These are phyloP conservation scores for Metarhizium humberi DNA, from an alignment of 2,329 filamentous ascomycete genomes.

Conservation along the genomic window DNA sequence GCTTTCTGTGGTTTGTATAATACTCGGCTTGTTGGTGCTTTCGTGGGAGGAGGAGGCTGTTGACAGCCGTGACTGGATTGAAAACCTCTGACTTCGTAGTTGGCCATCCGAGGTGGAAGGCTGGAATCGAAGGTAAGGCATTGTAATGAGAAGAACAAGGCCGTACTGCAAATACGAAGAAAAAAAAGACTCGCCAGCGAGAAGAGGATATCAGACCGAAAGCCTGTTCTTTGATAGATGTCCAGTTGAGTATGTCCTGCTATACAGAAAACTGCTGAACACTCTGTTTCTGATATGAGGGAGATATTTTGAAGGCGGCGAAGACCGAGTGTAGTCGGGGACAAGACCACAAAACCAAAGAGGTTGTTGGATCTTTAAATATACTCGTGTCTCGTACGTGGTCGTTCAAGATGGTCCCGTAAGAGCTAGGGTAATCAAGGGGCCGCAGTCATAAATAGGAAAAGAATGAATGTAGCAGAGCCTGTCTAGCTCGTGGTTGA, in stretches of 20 bases:
- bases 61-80: neutral
- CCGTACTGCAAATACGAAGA: neutral
- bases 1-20: slow-evolving; percentile 29
- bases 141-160: neutral
- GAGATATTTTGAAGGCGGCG: no score
- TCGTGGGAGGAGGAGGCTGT: slow-evolving; percentile 1
- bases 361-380: no score
- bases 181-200: neutral
- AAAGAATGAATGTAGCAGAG: neutral
- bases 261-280: neutral
- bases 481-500: neutral
- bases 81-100: neutral
- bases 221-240: neutral
- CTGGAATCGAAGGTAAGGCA: neutral
- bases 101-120: neutral
- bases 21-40: neutral
- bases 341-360: no score
- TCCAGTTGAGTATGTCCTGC: neutral
- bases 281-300: neutral
- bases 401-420: neutral
- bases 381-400: no score
- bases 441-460: neutral
- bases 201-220: neutral
- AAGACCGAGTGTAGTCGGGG: no score
- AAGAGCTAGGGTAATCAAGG: neutral